These are phyloP conservation scores for Diaporthe humulicola DNA, from an alignment of 2,329 filamentous ascomycete genomes.

Conservation along the genomic window DNA sequence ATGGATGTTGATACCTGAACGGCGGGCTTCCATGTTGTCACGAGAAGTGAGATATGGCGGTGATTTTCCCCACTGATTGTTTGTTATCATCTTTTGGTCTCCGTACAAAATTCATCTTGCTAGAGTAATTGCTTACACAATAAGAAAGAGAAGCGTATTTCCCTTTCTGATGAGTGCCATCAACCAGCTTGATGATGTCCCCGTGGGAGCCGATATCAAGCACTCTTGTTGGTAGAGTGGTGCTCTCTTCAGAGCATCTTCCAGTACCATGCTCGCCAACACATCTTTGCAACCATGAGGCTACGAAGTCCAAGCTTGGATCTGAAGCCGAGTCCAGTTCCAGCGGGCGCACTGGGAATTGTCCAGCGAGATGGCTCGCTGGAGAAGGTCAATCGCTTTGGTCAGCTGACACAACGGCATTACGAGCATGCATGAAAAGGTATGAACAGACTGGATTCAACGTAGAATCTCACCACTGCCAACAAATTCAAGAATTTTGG, in stretches of 20 bases:
- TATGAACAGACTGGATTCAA: not conserved
- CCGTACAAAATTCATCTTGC: too few species aligned
- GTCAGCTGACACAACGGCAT: not conserved
- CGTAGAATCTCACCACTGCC: constrained; percentile 14
- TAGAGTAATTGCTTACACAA: constrained; percentile 30
- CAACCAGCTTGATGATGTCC: constrained; percentile 37
- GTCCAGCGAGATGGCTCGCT: not conserved
- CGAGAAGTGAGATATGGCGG: constrained; percentile 21
- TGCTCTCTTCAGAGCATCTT: not conserved
- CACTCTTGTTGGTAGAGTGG: constrained; percentile 23
- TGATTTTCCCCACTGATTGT: constrained; percentile 16
- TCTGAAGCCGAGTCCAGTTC: constrained; percentile 1
- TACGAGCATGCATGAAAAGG: not conserved
- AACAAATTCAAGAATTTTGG: not conserved
- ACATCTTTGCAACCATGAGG: constrained; percentile 10
- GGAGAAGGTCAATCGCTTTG: not conserved
- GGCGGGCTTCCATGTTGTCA: not conserved
- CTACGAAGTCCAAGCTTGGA: not conserved
- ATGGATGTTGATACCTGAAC: not conserved
- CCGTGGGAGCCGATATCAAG: constrained; percentile 35
- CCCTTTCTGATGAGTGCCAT: constrained; percentile 24
- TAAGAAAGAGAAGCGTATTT: constrained; percentile 40
- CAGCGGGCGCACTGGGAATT: constrained; percentile 13
- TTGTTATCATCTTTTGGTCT: not conserved
- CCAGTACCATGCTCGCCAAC: not conserved